Base-by-base conservation (phyloP, 2,329 filamentous ascomycete species). In the Neoarthrinium moseri region DNA sequence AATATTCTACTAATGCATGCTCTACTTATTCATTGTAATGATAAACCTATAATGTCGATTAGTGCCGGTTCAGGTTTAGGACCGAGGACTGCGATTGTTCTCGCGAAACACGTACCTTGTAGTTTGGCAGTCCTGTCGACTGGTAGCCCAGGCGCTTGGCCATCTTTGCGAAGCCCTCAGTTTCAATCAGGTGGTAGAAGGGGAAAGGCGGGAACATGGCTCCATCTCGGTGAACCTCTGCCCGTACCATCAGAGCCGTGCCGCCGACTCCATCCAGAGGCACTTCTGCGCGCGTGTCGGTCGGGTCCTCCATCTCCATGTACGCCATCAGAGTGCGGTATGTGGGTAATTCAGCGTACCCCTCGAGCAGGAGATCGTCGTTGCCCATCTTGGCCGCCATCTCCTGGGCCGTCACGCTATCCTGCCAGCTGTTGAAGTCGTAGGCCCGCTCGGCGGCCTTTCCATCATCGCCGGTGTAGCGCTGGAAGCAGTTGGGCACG, bases 131-230 rank as follows among this genome's bases (percentile, higher is more conserved):
- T n/a, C 94, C 94, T 56, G 79, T 90, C 48, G 88, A 81, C 51
- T 86, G 78, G 84, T 91, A 96, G 39, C 91, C 91, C 61, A 99
- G 68, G 54, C 94, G 77, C 65, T 82, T 86, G 11, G 91, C 91
- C 94, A 99, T 99, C 71, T 92, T 96, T 15, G 94, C 91, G 61
- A 99, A 99, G 0, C 94, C 94, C 63, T 99, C 94, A 0, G 94
- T 97, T 74, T 99, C 94, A 50, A 99, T 95, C 50, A 99, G 76
- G 67, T 99, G 87, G 64, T 96, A 97, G 63, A 99, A 99, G 3
- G 92, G 71, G 64, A 99, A 99, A 0, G 94, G 82, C 15, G 94
- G 94, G 71, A 99, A 99, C 92, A 97, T 99, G 64, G 94, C 92
- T 17, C 94, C 94, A 61, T 99, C 94, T 21, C 94, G 83, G 65